Evolutionary conservation across 179 eudicot genomes (phyloP).

Genomic region (Spergularia azorica): DNA sequence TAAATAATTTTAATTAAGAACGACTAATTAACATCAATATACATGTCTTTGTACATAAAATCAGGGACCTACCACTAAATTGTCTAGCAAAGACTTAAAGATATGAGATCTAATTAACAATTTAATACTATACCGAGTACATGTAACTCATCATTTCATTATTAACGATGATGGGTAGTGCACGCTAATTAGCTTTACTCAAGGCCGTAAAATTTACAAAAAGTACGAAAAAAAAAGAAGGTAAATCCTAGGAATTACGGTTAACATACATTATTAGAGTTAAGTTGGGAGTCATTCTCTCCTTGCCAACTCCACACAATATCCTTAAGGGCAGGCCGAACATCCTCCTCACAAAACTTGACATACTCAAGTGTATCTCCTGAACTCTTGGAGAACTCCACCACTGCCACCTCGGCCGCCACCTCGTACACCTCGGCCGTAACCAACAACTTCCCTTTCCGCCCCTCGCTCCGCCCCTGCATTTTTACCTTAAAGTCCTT

Average conservation of each 20-base stretch:
- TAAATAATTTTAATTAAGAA: background rate
- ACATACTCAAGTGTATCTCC: constrained; percentile 85
- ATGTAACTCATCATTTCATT: background rate
- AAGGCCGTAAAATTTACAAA: background rate
- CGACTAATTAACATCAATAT: background rate
- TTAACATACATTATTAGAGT: constrained; percentile 13
- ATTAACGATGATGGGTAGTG: background rate
- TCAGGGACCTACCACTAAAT: constrained; percentile 8
- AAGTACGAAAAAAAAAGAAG: background rate
- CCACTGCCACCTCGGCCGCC: constrained; percentile 77
- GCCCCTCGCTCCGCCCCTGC: constrained; percentile 58
- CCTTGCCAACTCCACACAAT: constrained; percentile 96
- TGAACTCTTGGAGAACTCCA: constrained; percentile 65
- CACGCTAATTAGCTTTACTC: constrained; percentile 3
- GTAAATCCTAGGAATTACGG: constrained; percentile 14
- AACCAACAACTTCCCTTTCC: constrained; percentile 62
- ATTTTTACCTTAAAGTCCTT: constrained; percentile 68
- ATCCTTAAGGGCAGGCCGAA: constrained; percentile 68
- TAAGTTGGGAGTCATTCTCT: constrained; percentile 39
- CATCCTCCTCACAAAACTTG: constrained; percentile 68
- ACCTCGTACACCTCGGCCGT: constrained; percentile 79
- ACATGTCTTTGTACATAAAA: background rate
- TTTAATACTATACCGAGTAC: background rate
- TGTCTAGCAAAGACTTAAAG: constrained; percentile 10
- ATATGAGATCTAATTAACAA: background rate